These are phyloP conservation scores for Lactarius trivialis DNA, from an alignment of 768 basidiomycete genomes.

Conservation along the genomic window DNA sequence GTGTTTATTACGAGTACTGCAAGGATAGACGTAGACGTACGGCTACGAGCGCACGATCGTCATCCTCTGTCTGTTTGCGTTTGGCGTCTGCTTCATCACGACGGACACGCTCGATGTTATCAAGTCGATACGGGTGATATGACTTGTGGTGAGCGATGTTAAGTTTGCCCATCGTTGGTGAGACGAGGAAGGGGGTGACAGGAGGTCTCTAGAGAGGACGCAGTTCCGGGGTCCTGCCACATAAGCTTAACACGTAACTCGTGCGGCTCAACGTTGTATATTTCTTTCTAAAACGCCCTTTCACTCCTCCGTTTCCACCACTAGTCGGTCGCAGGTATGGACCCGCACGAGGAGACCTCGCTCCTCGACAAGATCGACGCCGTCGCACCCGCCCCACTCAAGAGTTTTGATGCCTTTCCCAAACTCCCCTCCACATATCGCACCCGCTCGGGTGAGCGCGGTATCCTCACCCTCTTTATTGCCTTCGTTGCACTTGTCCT, in stretches of 20 bases:
- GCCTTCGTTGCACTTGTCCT: slow-evolving; percentile 59
- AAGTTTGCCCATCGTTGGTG: slow-evolving; percentile 64
- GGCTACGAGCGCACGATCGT: slow-evolving; percentile 65
- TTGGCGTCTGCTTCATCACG: slow-evolving; percentile 76
- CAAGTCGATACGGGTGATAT: slow-evolving; percentile 78
- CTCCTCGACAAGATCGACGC: slow-evolving; percentile 28
- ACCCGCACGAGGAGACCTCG: slow-evolving; percentile 11
- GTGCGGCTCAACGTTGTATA: background rate
- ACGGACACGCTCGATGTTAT: slow-evolving; percentile 79
- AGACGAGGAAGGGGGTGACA: background rate
- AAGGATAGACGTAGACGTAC: slow-evolving; percentile 35
- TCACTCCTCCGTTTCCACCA: slow-evolving; percentile 59
- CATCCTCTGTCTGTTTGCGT: slow-evolving; percentile 57
- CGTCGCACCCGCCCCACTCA: slow-evolving; percentile 26
- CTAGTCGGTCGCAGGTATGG: slow-evolving; percentile 54
- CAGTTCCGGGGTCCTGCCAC: slow-evolving; percentile 12
- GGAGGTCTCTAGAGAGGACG: background rate
- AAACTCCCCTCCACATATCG: slow-evolving; percentile 36
- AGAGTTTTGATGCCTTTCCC: slow-evolving; percentile 36
- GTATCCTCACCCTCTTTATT: slow-evolving; percentile 51
- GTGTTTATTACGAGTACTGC: slow-evolving; percentile 1
- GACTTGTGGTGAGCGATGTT: slow-evolving; percentile 91
- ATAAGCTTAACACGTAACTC: background rate
- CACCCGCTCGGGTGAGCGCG: slow-evolving; percentile 23
- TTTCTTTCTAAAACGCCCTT: background rate